Base-by-base conservation (phyloP, 805 yeast genomes). In the Brettanomyces naardenensis region DNA sequence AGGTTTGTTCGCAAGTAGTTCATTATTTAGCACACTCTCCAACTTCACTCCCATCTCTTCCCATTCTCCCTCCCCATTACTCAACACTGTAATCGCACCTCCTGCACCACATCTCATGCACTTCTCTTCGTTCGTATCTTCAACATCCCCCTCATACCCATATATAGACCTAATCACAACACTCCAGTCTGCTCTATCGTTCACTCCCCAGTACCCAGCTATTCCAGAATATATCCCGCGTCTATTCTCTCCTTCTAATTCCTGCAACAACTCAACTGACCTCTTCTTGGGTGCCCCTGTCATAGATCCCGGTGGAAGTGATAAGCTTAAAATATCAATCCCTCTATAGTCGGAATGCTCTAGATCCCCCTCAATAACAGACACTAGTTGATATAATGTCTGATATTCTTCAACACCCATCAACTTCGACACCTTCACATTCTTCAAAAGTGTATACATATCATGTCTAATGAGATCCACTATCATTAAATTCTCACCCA, bases 241-340 rank as follows among this genome's bases (percentile, higher is more conserved):
- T 49, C 97, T 71, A 27, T 72, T 57, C 13, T 61, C 69, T 9
- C 58, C 47, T 49, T 82, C 92, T 5, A 82, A 56, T 1, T 56
- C 53, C 43, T 80, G 83, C 21, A 92, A 65, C 4, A 94, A 57
- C 56, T 90, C 92, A 5, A 92, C 95, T 0, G 96, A 86, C 42
- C 95, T 71, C 49, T 80, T 83, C 62, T 92, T 92, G 2, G 99
- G 99, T 0, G 99, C 99, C 3, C 99, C 99, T 0, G 99, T 92
- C 99, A 92, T 92, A 1, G 97, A 90, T 0, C 99, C 99, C 0
- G 99, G 96, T 3, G 99, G 98, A 26, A 94, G 64, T 0, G 95
- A 77, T 42, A 75, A 75, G 17, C 76, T 71, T 10, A 92, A 66
- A 3, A 90, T 64, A 54, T 92, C 97, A 19, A 89, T 63, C 0